A percentile compares a stretch with the other conserved stretches of the same genome.
Evolutionary conservation across 1,139 yeast species (phyloP).

Genomic region (Pichia terricola): DNA sequence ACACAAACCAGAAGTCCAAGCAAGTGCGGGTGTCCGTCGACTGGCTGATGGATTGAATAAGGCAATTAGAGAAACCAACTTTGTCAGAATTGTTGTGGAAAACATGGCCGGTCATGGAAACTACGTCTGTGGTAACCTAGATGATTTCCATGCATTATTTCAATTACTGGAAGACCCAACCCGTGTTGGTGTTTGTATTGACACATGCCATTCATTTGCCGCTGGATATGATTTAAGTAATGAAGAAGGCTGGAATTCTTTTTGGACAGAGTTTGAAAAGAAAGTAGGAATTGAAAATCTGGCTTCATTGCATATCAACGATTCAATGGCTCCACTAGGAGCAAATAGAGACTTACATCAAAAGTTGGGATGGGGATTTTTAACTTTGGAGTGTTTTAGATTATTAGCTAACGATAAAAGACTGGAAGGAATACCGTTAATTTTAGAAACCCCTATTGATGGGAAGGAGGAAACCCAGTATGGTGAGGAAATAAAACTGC

Average conservation of each 20-base stretch:
- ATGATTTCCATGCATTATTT: constrained; percentile 70
- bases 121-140: constrained; percentile 71
- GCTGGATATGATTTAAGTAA: constrained; percentile 87
- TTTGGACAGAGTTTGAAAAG: constrained; percentile 68
- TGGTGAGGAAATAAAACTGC: constrained; percentile 71
- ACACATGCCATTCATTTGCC: constrained; percentile 92
- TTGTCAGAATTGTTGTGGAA: constrained; percentile 83
- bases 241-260: constrained; percentile 44
- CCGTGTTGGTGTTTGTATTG: constrained; percentile 89
- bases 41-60: constrained; percentile 72
- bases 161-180: constrained; percentile 64
- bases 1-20: constrained; percentile 1
- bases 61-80: constrained; percentile 62
- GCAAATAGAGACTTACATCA: constrained; percentile 91
- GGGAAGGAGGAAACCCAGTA: constrained; percentile 42
- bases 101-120: constrained; percentile 98
- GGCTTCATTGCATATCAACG: constrained; percentile 79
- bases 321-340: constrained; percentile 87
- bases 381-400: constrained; percentile 80
- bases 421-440: constrained; percentile 60
- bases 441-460: constrained; percentile 78
- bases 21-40: constrained; percentile 9
- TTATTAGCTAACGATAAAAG: constrained; percentile 60
- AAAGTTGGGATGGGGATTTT: constrained; percentile 77
- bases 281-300: constrained; percentile 68